Evolutionary conservation across 768 basidiomycete genomes (phyloP), one percentile per base, ranked within the genome.

Genomic region (Calvatia gigantea): DNA sequence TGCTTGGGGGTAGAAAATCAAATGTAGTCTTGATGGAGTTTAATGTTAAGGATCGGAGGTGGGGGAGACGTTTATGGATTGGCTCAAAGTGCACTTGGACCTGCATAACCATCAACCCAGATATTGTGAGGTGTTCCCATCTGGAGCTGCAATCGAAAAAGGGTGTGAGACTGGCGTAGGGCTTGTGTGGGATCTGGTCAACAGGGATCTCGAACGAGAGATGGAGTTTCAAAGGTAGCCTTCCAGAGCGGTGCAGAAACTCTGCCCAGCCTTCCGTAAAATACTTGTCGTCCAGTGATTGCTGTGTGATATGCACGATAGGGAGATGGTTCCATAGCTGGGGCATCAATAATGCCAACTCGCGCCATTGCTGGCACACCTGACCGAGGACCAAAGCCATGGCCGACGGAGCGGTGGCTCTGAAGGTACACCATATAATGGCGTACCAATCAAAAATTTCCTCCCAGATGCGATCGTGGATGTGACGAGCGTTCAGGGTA

Each of bases 251-350:
- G 35, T 12, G n/a, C 11, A 37, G 11, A 37, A n/a, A n/a, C 35
- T 37, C 35, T n/a, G 12, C 35, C 35, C 35, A 37, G 3, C 11
- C 35, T 37, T n/a, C n/a, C 8, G 3, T n/a, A 37, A 37, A 4
- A 9, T 12, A n/a, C 4, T 37, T 12, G n/a, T 37, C 4, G 12
- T 2, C n/a, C 35, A n/a, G 8, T 9, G 35, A 37, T 12, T 12
- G 4, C 35, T 11, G 11, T 12, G 4, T 37, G 45, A 47, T 31
- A 6, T 31, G 45, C 12, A 47, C n/a, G 15, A 31, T 19, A 17
- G 45, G 45, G n/a, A 19, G 45, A 17, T 47, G 27, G 45, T 47
- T 47, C 45, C 45, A 47, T 31, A 47, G 28, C 14, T 31, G 45
- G 2, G 45, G 45, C 45, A 47, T 29, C 9, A 29, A 47, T 14